Percentiles rank a stretch among this genome's conserved stretches.
These are phyloP conservation scores for Dicorynia guianensis DNA, from an alignment of 306 rosid genomes.

Conservation along the genomic window DNA sequence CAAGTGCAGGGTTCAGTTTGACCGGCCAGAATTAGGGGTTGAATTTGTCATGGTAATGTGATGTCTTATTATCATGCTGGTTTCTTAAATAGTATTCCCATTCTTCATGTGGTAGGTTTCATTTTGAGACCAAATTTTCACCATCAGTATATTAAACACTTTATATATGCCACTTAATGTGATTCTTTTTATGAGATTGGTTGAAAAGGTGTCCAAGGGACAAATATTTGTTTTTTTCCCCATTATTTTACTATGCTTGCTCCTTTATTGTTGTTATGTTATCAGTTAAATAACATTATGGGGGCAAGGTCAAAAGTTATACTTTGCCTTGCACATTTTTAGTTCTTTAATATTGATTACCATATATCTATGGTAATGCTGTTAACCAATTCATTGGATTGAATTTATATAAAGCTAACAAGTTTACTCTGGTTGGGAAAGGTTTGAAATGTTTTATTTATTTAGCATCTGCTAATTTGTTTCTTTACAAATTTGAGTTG, in stretches of 20 bases:
- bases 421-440: background rate
- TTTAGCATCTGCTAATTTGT: background rate
- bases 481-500: background rate
- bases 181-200: too few relatives aligned
- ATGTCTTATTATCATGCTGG: conserved; percentile 38
- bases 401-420: background rate
- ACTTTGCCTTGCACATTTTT: background rate
- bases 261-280: background rate
- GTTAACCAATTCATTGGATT: background rate
- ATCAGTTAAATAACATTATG: too few relatives aligned
- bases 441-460: background rate
- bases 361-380: background rate
- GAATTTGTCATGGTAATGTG: conserved; percentile 78
- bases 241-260: background rate
- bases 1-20: conserved; percentile 89
- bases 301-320: background rate
- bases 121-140: conserved; percentile 16
- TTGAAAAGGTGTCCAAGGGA: background rate
- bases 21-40: conserved; percentile 85
- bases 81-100: conserved; percentile 15
- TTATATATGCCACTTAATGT: background rate
- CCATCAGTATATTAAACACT: conserved; percentile 9
- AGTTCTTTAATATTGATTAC: background rate
- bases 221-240: background rate
- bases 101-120: conserved; percentile 30